Percentiles rank a stretch among this genome's conserved stretches.
These are phyloP conservation scores for Dactylorhiza incarnata DNA, from an alignment of 106 monocot genomes.

Conservation along the genomic window DNA sequence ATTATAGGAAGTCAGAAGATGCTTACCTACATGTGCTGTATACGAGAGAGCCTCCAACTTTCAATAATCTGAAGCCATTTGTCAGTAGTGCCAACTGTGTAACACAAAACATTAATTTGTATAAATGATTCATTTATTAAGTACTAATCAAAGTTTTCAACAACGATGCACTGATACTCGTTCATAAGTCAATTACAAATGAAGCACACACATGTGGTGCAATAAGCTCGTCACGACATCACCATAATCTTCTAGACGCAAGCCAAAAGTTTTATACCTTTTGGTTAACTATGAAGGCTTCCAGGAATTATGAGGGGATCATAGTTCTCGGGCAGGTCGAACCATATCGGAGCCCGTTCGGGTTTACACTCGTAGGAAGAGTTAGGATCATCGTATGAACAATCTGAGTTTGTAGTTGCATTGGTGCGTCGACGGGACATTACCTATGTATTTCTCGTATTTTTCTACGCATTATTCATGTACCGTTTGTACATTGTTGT, in stretches of 20 bases:
- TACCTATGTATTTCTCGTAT: too few species aligned
- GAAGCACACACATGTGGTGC: not conserved
- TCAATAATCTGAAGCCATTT: conserved; percentile 90
- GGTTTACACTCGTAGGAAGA: too few species aligned
- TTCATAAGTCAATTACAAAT: not conserved
- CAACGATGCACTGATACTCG: not conserved
- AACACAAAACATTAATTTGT: not conserved
- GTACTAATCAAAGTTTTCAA: not conserved
- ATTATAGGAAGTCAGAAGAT: not conserved
- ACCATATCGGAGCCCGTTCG: too few species aligned
- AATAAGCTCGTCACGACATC: not conserved
- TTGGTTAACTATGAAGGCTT: too few species aligned
- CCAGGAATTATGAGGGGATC: too few species aligned
- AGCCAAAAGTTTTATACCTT: not conserved
- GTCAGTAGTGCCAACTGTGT: conserved; percentile 71
- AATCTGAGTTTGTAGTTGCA: too few species aligned
- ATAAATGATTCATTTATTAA: not conserved
- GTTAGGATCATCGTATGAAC: too few species aligned
- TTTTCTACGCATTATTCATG: too few species aligned
- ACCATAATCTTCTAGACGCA: not conserved
- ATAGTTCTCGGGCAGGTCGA: too few species aligned
- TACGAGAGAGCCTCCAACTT: conserved; percentile 72
- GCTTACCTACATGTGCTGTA: conserved; percentile 94
- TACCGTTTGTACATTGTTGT: too few species aligned
- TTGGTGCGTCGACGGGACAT: too few species aligned